A percentile compares a stretch with the other conserved stretches of the same genome.
Evolutionary conservation across 257 asterid genomes (phyloP).

Genomic region (Rauvolfia tetraphylla): DNA sequence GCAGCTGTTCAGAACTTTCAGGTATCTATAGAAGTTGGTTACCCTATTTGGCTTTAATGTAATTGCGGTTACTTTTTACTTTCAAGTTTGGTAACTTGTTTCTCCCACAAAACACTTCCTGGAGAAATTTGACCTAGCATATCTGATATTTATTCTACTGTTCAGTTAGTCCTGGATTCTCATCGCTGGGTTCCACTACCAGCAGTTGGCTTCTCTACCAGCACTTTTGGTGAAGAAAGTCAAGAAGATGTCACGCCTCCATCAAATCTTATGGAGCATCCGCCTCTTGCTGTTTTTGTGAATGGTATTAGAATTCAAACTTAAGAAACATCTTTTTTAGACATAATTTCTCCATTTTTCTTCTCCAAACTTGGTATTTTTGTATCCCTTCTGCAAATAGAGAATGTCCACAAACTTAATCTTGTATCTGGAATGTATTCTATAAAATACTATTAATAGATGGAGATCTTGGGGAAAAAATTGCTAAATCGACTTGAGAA

Average conservation of each 20-base stretch:
- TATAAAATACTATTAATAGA: background rate
- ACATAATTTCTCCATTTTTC: slow-evolving; percentile 2
- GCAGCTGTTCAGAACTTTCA: slow-evolving; percentile 92
- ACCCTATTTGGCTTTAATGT: slow-evolving; percentile 1
- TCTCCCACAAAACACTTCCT: background rate
- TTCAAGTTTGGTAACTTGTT: slow-evolving; percentile 5
- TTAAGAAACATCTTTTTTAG: background rate
- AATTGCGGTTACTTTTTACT: background rate
- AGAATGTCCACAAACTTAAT: background rate
- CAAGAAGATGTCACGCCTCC: slow-evolving; percentile 82
- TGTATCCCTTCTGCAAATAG: background rate
- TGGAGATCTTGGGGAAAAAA: background rate
- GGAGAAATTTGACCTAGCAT: background rate
- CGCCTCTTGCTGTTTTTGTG: slow-evolving; percentile 89
- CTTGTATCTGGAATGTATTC: background rate
- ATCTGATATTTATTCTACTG: slow-evolving; percentile 24
- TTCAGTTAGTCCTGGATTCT: slow-evolving; percentile 89
- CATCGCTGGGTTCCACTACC: slow-evolving; percentile 76
- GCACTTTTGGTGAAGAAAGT: slow-evolving; percentile 67
- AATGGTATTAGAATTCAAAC: slow-evolving; percentile 44
- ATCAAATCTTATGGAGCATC: slow-evolving; percentile 94
- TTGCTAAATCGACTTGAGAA: background rate
- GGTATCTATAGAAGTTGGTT: slow-evolving; percentile 37
- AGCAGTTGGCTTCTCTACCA: slow-evolving; percentile 86
- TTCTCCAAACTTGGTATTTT: background rate